Evolutionary conservation across 2,329 filamentous ascomycete species (phyloP).

Genomic region (Talaromyces sp.): DNA sequence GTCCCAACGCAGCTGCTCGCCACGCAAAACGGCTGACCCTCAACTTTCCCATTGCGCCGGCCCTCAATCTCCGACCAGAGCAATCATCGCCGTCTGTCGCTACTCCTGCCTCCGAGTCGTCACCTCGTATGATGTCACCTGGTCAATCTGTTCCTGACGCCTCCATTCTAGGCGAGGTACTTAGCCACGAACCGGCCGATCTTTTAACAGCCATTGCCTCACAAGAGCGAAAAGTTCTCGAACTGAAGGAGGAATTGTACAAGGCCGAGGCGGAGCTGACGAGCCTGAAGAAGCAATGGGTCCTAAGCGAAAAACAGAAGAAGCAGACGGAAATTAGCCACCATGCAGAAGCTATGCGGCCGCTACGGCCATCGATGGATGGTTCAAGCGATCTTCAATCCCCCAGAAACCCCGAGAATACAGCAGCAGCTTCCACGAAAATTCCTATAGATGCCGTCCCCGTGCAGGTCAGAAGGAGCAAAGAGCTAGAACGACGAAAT

Average conservation of each 20-base stretch:
- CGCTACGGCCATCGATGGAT: slow-evolving; percentile 37
- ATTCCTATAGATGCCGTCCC: slow-evolving; percentile 11
- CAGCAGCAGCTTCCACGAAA: neutral
- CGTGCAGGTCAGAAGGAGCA: slow-evolving; percentile 38
- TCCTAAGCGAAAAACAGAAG: slow-evolving; percentile 69
- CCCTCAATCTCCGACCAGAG: slow-evolving; percentile 24
- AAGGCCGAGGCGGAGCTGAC: slow-evolving; percentile 75
- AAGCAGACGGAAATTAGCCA: slow-evolving; percentile 66
- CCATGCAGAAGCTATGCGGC: slow-evolving; percentile 58
- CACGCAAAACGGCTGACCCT: slow-evolving; percentile 47
- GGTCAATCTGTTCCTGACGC: slow-evolving; percentile 18
- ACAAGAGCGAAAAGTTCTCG: slow-evolving; percentile 85
- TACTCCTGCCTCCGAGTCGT: slow-evolving; percentile 1
- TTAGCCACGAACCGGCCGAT: slow-evolving; percentile 54
- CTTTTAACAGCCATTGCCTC: slow-evolving; percentile 88
- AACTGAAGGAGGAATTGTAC: slow-evolving; percentile 83
- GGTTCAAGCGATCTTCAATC: neutral
- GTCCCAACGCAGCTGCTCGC: slow-evolving; percentile 35
- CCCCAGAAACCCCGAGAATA: neutral
- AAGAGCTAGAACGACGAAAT: slow-evolving; percentile 71
- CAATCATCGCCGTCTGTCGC: slow-evolving; percentile 29
- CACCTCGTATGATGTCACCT: slow-evolving; percentile 15
- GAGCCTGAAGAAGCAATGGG: slow-evolving; percentile 79
- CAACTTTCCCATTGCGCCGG: slow-evolving; percentile 45
- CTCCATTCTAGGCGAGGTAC: slow-evolving; percentile 28